Percentiles rank a stretch among this genome's conserved stretches.
Conservation (phyloP, 2,329 filamentous ascomycete species). For the Penicillium expansum region DNA sequence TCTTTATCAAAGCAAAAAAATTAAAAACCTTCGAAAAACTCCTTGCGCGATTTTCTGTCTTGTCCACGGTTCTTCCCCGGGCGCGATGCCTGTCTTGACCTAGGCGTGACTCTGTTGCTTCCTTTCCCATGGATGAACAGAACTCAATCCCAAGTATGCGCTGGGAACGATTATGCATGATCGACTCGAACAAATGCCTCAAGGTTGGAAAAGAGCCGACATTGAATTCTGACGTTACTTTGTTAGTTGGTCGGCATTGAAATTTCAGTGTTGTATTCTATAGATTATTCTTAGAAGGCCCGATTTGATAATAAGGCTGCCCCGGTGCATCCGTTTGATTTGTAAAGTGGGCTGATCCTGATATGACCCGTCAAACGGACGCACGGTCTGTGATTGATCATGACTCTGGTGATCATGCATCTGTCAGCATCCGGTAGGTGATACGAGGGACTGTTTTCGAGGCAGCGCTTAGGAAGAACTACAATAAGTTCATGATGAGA, state of each 20-base stretch:
- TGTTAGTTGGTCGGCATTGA: neutral
- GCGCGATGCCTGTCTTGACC: conserved; percentile 14
- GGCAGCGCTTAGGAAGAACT: neutral
- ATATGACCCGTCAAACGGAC: conserved; percentile 6
- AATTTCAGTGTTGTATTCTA: neutral
- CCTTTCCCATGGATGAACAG: neutral
- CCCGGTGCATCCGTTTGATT: too few relatives aligned
- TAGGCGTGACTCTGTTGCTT: conserved; percentile 2
- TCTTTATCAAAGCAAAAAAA: too few relatives aligned
- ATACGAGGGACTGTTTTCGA: neutral
- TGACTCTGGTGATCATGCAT: conserved; percentile 1
- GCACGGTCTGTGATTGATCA: conserved; percentile 14
- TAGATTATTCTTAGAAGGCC: neutral
- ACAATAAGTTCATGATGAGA: neutral
- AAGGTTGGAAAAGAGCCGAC: neutral
- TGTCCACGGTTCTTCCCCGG: conserved; percentile 10
- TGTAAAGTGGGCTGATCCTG: neutral
- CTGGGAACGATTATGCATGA: neutral
- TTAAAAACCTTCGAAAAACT: too few relatives aligned
- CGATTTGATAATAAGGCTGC: neutral
- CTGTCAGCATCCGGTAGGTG: conserved; percentile 7
- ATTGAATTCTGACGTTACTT: neutral
- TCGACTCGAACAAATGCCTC: neutral
- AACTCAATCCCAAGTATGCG: conserved; percentile 12
- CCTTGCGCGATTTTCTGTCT: neutral